These are phyloP conservation scores for Rhizophora apiculata DNA, from an alignment of 345 rosid species.

Conservation along the genomic window DNA sequence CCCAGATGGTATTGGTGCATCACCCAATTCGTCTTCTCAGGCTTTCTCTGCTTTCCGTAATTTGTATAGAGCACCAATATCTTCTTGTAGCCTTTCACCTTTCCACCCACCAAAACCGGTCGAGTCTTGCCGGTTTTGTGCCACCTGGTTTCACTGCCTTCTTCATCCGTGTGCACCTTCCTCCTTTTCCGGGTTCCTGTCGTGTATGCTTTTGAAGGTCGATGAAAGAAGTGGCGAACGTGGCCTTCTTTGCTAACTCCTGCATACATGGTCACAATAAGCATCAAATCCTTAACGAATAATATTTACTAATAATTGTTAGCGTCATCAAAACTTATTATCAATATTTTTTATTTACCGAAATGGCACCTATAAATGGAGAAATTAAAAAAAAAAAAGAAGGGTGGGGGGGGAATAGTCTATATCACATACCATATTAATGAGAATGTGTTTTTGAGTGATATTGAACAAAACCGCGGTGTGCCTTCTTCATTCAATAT, in stretches of 20 bases:
- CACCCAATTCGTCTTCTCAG: conserved; percentile 95
- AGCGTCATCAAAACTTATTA: background rate
- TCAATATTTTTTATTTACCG: background rate
- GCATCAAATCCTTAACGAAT: too few relatives aligned
- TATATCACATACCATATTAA: too few relatives aligned
- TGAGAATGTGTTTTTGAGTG: too few relatives aligned
- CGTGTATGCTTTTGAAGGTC: conserved; percentile 96
- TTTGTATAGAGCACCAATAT: conserved; percentile 94
- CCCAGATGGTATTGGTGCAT: conserved; percentile 99
- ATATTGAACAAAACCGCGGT: too few relatives aligned
- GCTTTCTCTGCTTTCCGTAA: conserved; percentile 90
- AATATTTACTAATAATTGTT: background rate
- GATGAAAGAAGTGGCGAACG: conserved; percentile 95
- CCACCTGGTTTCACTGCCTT: conserved; percentile 93
- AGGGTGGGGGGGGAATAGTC: too few relatives aligned
- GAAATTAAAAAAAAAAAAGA: too few relatives aligned
- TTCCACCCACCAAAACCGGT: conserved; percentile 56
- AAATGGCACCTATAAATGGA: too few relatives aligned
- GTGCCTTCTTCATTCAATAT: too few relatives aligned
- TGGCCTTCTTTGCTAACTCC: conserved; percentile 89
- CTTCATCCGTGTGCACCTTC: conserved; percentile 74
- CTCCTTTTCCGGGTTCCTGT: conserved; percentile 94
- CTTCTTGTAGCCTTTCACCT: conserved; percentile 82
- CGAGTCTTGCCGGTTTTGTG: conserved; percentile 97
- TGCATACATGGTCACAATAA: conserved; percentile 12